phyloP scores from a whole-genome alignment of 805 yeast species.

The Barnettozyma siamensis region DNA sequence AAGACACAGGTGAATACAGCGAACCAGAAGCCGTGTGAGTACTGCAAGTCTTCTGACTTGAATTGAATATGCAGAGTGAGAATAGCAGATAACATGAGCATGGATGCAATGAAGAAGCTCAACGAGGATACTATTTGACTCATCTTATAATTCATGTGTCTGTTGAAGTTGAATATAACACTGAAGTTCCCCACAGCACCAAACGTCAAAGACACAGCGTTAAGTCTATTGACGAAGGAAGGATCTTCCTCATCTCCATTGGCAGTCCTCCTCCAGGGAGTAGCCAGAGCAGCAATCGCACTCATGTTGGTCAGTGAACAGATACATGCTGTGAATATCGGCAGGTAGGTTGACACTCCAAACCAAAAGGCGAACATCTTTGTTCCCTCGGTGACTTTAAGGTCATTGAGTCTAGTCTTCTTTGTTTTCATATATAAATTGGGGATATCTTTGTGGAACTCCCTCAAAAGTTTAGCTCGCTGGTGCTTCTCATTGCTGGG shows the following conservation, averaged over 20 bases:
- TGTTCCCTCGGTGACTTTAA: conserved; percentile 19
- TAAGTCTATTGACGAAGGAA: conserved; percentile 29
- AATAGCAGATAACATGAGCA: conserved; percentile 45
- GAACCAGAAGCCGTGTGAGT: conserved; percentile 72
- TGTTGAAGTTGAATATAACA: conserved; percentile 65
- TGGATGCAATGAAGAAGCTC: conserved; percentile 60
- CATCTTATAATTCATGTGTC: conserved; percentile 47
- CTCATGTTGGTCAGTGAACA: conserved; percentile 77
- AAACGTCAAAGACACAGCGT: conserved; percentile 54
- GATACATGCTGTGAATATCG: conserved; percentile 68
- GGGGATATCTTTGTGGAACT: too few species aligned
- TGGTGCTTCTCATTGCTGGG: too few species aligned
- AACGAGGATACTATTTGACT: conserved; percentile 58
- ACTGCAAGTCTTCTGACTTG: conserved; percentile 21
- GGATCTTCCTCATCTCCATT: neutral
- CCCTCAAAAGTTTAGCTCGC: too few species aligned
- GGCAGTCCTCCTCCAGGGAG: conserved; percentile 46
- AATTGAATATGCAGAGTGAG: conserved; percentile 32
- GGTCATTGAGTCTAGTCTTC: too few species aligned
- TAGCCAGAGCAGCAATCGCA: conserved; percentile 64
- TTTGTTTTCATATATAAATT: too few species aligned
- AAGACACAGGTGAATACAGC: conserved; percentile 61
- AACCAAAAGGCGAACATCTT: conserved; percentile 45
- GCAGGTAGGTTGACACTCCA: conserved; percentile 59
- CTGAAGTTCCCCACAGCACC: conserved; percentile 67